Percentiles rank a stretch among this genome's conserved stretches.
Evolutionary conservation across 441 rosid genomes (phyloP).

Genomic region (Melianthus villosus): DNA sequence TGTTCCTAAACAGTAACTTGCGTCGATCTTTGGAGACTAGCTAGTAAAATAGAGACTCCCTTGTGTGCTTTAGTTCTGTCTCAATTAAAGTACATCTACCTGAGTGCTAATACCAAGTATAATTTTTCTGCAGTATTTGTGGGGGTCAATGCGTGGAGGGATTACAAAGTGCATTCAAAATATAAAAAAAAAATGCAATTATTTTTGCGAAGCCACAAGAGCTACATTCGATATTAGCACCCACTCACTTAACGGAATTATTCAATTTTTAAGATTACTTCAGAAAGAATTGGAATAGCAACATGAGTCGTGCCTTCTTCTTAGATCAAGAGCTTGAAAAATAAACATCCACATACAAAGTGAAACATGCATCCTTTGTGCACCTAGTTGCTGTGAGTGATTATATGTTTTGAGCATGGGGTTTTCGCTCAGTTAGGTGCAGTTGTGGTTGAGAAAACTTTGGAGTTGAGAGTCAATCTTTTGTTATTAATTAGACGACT

Average conservation of each 20-base stretch:
- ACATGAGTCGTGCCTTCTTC: slow-evolving; percentile 10
- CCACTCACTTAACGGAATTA: slow-evolving; percentile 7
- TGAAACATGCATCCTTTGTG: too few species aligned
- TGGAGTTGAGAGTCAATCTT: too few species aligned
- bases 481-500: too few species aligned
- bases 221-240: slow-evolving; percentile 15
- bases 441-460: too few species aligned
- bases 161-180: slow-evolving; percentile 16
- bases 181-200: slow-evolving; percentile 17
- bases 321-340: too few species aligned
- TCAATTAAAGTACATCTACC: slow-evolving; percentile 17
- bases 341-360: too few species aligned
- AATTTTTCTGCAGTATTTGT: slow-evolving; percentile 26
- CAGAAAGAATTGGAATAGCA: slow-evolving; percentile 11
- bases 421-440: too few species aligned
- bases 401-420: too few species aligned
- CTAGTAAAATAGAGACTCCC: slow-evolving; percentile 9
- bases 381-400: too few species aligned
- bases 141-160: slow-evolving; percentile 21
- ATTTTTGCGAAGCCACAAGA: slow-evolving; percentile 18
- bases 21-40: slow-evolving; percentile 9
- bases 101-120: slow-evolving; percentile 20
- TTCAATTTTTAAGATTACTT: slow-evolving; percentile 10
- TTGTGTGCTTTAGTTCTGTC: slow-evolving; percentile 14
- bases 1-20: not conserved